Evolutionary conservation across 2,329 filamentous ascomycete species (phyloP).

Genomic region (Fusarium palustre): DNA sequence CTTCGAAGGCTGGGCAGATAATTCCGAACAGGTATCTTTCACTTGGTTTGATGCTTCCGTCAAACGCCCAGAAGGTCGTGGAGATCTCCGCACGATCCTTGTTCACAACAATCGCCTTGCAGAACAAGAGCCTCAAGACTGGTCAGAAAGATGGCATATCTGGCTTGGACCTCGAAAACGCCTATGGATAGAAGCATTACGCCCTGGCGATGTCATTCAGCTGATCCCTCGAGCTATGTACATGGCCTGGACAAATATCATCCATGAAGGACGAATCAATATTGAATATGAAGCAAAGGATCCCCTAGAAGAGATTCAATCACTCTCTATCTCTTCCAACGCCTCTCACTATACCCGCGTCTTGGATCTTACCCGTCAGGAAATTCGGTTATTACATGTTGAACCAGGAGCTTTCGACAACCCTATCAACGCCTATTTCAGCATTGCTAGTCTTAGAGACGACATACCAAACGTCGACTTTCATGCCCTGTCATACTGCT

Average conservation of each 20-base stretch:
- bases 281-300: constrained; percentile 28
- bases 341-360: neutral
- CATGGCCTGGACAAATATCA: constrained; percentile 35
- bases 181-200: constrained; percentile 25
- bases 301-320: fast-evolving
- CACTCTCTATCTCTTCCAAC: neutral
- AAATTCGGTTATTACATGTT: constrained; percentile 27
- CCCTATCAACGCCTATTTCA: constrained; percentile 14
- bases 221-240: constrained; percentile 35
- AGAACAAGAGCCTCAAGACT: constrained; percentile 8
- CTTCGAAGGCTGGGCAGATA: constrained; percentile 29
- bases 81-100: constrained; percentile 24
- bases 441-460: constrained; percentile 1
- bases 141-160: neutral
- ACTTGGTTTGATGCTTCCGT: constrained; percentile 39
- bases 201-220: constrained; percentile 27
- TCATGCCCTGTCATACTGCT: constrained; percentile 33
- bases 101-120: constrained; percentile 26
- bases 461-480: neutral
- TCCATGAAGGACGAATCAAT: constrained; percentile 21
- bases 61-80: constrained; percentile 27
- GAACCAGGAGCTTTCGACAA: constrained; percentile 23
- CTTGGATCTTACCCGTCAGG: neutral
- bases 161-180: constrained; percentile 11
- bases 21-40: constrained; percentile 11